Evolutionary conservation across 2,329 filamentous ascomycete genomes (phyloP).

Genomic region (Rachicladosporium sp.): DNA sequence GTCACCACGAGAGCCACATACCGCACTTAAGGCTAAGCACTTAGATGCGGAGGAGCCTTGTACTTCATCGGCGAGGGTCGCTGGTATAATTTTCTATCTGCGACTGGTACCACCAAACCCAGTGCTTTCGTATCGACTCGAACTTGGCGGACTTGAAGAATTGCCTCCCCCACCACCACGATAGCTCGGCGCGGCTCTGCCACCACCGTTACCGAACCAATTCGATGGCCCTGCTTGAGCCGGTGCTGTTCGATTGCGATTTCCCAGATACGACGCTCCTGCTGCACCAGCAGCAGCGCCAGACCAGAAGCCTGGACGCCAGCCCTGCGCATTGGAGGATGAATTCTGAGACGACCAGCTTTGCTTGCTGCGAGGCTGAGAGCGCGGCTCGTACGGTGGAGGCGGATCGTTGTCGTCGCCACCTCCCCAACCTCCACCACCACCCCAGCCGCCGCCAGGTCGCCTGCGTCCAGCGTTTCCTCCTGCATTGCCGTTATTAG

Average conservation of each 20-base stretch:
- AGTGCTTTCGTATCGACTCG: too few species aligned
- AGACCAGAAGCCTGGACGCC: constrained; percentile 65
- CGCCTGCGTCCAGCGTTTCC: constrained; percentile 6
- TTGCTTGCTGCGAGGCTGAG: constrained; percentile 8
- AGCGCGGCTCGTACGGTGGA: constrained; percentile 33
- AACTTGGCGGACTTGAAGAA: too few species aligned
- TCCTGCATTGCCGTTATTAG: constrained; percentile 3
- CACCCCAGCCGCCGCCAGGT: constrained; percentile 25
- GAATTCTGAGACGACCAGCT: constrained; percentile 3
- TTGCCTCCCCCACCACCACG: too few species aligned
- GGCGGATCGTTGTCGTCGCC: constrained; percentile 34
- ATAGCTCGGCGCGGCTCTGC: not conserved
- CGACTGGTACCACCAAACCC: too few species aligned
- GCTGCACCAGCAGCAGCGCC: constrained; percentile 57
- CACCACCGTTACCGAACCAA: constrained; percentile 13
- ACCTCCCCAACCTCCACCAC: constrained; percentile 30
- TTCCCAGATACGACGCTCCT: constrained; percentile 53
- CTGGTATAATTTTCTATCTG: too few species aligned
- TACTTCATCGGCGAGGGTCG: too few species aligned
- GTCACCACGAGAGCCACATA: too few species aligned
- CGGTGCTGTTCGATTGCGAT: constrained; percentile 12
- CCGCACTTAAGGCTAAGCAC: too few species aligned
- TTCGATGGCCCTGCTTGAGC: constrained; percentile 22
- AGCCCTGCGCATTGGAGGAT: constrained; percentile 26
- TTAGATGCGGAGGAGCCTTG: too few species aligned